Evolutionary conservation across 352 stramenopile species (phyloP).

Genomic region (Pythium aristosporum): DNA sequence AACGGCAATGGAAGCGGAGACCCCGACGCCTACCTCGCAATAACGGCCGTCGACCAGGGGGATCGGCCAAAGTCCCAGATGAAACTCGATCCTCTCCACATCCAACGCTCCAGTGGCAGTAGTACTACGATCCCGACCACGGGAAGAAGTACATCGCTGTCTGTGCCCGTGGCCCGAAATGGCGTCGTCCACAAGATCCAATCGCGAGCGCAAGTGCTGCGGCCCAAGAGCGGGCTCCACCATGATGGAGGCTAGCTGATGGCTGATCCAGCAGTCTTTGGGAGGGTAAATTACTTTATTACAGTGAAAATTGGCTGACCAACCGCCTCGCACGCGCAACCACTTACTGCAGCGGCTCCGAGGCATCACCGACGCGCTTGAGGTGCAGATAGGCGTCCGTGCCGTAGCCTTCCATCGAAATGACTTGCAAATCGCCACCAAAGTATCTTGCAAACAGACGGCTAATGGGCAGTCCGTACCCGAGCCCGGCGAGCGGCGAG

Average conservation of each 20-base stretch:
- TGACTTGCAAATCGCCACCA: constrained; percentile 98
- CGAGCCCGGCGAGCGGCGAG: constrained; percentile 93
- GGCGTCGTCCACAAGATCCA: constrained; percentile 50
- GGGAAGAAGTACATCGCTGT: constrained; percentile 13
- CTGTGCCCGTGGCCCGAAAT: constrained; percentile 23
- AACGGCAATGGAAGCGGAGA: background rate
- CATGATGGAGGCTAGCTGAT: background rate
- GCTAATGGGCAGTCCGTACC: constrained; percentile 96
- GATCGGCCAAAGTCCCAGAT: constrained; percentile 53
- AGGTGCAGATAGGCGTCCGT: constrained; percentile 97
- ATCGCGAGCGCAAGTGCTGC: constrained; percentile 49
- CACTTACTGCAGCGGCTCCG: constrained; percentile 76
- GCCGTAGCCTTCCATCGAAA: constrained; percentile 99
- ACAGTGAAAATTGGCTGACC: background rate
- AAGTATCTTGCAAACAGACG: constrained; percentile 99
- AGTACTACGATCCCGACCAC: constrained; percentile 1
- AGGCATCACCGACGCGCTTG: constrained; percentile 90
- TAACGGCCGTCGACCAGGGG: constrained; percentile 15
- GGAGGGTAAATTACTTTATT: constrained; percentile 27
- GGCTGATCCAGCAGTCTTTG: background rate
- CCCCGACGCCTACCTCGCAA: constrained; percentile 26
- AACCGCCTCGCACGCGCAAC: background rate
- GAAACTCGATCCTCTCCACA: constrained; percentile 60
- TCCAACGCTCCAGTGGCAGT: constrained; percentile 38
- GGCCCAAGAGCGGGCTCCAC: constrained; percentile 40